Conservation (phyloP, 2,329 filamentous ascomycete species). For the Fusarium phyllophilum region DNA sequence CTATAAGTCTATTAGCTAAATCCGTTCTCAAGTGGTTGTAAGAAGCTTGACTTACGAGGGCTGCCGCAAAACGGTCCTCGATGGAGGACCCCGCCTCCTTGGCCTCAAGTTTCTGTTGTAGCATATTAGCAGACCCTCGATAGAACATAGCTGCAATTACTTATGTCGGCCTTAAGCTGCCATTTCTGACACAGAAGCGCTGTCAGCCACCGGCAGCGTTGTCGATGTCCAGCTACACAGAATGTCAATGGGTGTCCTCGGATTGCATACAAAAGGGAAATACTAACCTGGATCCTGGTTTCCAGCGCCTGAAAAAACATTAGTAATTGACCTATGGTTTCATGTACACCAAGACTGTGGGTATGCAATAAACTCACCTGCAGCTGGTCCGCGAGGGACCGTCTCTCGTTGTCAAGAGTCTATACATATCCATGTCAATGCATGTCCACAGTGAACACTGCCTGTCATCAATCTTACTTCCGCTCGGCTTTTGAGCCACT, state of each 20-base stretch:
- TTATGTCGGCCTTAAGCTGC: rapidly evolving
- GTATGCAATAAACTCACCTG: rapidly evolving
- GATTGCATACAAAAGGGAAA: not conserved
- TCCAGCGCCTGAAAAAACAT: not conserved
- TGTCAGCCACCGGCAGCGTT: not conserved
- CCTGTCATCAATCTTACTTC: too few species aligned
- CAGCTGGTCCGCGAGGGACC: rapidly evolving
- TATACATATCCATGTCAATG: too few species aligned
- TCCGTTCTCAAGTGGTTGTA: not conserved
- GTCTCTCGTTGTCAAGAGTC: rapidly evolving
- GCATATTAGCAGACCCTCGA: not conserved
- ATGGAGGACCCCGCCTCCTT: not conserved
- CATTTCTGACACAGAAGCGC: not conserved
- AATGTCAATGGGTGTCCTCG: not conserved
- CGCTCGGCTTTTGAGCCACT: too few species aligned
- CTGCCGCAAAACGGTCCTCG: not conserved
- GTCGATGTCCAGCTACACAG: rapidly evolving
- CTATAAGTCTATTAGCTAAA: not conserved
- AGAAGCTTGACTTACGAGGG: not conserved
- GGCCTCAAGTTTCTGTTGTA: not conserved
- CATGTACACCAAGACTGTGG: not conserved
- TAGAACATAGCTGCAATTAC: not conserved
- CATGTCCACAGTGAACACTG: too few species aligned
- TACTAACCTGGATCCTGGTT: rapidly evolving
- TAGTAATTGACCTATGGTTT: not conserved